These are phyloP conservation scores for Puccinellia tenuiflora DNA, from an alignment of 176 grass and related monocot species.

Conservation along the genomic window DNA sequence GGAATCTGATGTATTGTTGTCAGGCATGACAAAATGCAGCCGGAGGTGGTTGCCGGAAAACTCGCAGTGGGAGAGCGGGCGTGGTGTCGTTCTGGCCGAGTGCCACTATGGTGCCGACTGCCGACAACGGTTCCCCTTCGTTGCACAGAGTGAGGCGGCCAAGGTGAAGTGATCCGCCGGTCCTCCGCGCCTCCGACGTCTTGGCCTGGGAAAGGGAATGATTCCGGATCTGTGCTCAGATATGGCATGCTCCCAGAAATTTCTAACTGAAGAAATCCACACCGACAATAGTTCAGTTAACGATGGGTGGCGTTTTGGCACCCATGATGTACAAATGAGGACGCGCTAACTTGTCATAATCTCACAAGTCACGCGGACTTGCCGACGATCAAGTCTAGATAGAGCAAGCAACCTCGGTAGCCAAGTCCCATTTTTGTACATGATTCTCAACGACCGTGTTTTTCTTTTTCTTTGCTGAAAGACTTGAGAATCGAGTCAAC, in stretches of 20 bases:
- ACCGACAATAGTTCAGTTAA: no score
- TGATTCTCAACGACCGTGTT: neutral
- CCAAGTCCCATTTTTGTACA: neutral
- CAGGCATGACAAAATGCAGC: neutral
- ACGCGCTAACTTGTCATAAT: neutral
- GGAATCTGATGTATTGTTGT: neutral
- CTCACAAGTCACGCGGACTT: neutral
- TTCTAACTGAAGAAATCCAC: no score
- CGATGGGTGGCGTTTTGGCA: no score
- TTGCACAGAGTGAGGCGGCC: no score
- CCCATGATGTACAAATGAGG: neutral
- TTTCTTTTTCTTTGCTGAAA: neutral
- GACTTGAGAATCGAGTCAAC: slow-evolving; percentile 24
- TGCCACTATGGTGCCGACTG: neutral
- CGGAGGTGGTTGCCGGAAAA: neutral
- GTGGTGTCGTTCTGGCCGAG: no score
- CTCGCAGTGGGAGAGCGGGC: neutral
- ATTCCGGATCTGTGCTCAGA: no score
- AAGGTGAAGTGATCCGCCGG: neutral
- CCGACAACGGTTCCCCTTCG: no score
- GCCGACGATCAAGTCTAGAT: neutral
- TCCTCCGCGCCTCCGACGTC: no score
- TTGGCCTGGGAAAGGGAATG: no score
- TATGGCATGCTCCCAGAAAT: no score
- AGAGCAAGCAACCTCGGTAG: neutral